Evolutionary conservation across 2,329 filamentous ascomycete genomes (phyloP).

Genomic region (Phyllosticta capitalensis): DNA sequence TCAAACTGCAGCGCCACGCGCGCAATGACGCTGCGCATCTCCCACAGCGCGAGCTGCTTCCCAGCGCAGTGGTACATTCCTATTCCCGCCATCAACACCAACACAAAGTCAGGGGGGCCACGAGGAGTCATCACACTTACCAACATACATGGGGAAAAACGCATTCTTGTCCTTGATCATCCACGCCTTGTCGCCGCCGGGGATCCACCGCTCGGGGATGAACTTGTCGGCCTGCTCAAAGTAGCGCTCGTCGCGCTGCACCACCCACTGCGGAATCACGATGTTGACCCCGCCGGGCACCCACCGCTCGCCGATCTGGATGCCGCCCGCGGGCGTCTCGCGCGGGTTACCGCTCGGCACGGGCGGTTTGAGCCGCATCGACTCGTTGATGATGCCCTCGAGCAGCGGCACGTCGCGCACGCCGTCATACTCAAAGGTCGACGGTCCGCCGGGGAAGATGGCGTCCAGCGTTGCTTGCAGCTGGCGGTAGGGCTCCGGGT

Average conservation of each 20-base stretch:
- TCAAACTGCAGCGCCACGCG: slow-evolving; percentile 54
- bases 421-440: slow-evolving; percentile 12
- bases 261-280: slow-evolving; percentile 22
- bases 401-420: slow-evolving; percentile 22
- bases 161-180: slow-evolving; percentile 18
- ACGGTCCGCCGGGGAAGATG: slow-evolving; percentile 30
- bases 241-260: slow-evolving; percentile 19
- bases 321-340: slow-evolving; percentile 28
- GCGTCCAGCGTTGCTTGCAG: slow-evolving; percentile 25
- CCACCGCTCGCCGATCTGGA: slow-evolving; percentile 27
- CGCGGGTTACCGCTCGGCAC: slow-evolving; percentile 30
- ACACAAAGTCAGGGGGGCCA: not conserved
- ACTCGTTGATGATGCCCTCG: slow-evolving; percentile 32
- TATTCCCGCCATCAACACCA: slow-evolving; percentile 24
- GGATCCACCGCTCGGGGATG: slow-evolving; percentile 23
- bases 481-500: slow-evolving; percentile 24
- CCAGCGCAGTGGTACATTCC: slow-evolving; percentile 64
- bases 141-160: slow-evolving; percentile 6
- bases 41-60: slow-evolving; percentile 58
- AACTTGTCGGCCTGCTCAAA: slow-evolving; percentile 16
- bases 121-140: not conserved
- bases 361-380: slow-evolving; percentile 32
- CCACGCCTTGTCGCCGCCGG: slow-evolving; percentile 22
- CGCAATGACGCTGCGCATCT: slow-evolving; percentile 56
- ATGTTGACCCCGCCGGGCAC: slow-evolving; percentile 23